A percentile compares a stretch with the other conserved stretches of the same genome.
Conservation (phyloP, 805 yeast genomes). For the Gaillardinia entomophila region DNA sequence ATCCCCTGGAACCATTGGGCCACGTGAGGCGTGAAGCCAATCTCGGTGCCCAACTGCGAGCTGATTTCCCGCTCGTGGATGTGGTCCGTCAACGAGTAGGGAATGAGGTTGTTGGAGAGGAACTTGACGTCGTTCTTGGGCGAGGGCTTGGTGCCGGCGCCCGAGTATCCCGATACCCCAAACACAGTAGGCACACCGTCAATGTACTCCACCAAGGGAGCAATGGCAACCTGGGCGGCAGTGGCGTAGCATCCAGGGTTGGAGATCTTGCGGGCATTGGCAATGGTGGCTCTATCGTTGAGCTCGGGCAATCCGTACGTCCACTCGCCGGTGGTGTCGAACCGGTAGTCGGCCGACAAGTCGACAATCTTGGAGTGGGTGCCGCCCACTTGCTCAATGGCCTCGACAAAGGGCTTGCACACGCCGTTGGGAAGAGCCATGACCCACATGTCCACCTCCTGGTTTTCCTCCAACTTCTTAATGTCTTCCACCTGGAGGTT, state of each 20-base stretch:
- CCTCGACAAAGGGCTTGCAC: constrained; percentile 81
- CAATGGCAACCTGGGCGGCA: constrained; percentile 88
- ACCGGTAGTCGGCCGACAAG: constrained; percentile 92
- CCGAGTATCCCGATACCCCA: constrained; percentile 97
- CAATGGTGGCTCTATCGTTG: constrained; percentile 59
- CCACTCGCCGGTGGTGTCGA: constrained; percentile 87
- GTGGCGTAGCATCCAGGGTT: constrained; percentile 99
- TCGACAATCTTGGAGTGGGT: constrained; percentile 83
- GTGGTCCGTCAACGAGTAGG: constrained; percentile 94
- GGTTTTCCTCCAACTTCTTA: constrained; percentile 63
- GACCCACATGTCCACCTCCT: constrained; percentile 92
- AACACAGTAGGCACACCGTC: constrained; percentile 77
- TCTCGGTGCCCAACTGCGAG: constrained; percentile 64
- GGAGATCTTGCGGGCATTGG: constrained; percentile 72
- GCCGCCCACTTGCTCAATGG: constrained; percentile 58
- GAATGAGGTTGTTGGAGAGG: constrained; percentile 79
- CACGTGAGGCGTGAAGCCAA: constrained; percentile 94
- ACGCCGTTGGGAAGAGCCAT: constrained; percentile 99
- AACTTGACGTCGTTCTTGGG: constrained; percentile 84
- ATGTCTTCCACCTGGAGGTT: constrained; percentile 87
- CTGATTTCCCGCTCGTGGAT: constrained; percentile 95
- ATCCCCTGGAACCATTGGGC: constrained; percentile 99
- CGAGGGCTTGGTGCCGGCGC: constrained; percentile 98
- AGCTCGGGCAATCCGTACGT: constrained; percentile 93
- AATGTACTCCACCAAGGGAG: constrained; percentile 71